Evolutionary conservation across 2,329 filamentous ascomycete genomes (phyloP).

Genomic region (Cordyceps sp.): DNA sequence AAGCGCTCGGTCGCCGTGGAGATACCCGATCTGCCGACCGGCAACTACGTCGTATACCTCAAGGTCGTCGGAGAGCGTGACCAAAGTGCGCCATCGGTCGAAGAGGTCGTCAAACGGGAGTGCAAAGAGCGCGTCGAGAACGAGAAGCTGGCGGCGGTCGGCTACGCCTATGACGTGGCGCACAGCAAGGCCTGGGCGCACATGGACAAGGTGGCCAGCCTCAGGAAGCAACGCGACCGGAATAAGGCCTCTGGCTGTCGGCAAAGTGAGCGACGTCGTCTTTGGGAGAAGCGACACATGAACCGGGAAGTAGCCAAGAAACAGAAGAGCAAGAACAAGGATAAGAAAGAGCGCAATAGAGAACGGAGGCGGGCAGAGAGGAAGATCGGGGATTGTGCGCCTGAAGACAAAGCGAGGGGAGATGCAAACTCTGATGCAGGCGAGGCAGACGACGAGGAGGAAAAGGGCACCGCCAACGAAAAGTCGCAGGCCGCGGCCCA

Average conservation of each 20-base stretch:
- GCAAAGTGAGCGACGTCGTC: conserved; percentile 25
- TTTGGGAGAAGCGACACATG: conserved; percentile 32
- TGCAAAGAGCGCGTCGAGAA: conserved; percentile 29
- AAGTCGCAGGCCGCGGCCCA: conserved; percentile 4
- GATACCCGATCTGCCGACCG: conserved; percentile 34
- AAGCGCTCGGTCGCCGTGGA: conserved; percentile 41
- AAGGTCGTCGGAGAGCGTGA: conserved; percentile 35
- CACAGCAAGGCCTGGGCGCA: conserved; percentile 39
- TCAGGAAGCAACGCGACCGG: conserved; percentile 30
- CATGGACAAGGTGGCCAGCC: conserved; percentile 30
- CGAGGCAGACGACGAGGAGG: background rate
- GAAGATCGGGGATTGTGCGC: conserved; percentile 9
- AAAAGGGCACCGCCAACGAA: conserved; percentile 3
- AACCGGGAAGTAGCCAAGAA: conserved; percentile 23
- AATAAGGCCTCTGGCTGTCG: conserved; percentile 30
- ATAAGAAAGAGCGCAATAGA: conserved; percentile 16
- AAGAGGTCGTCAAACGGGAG: conserved; percentile 38
- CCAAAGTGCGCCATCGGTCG: conserved; percentile 24
- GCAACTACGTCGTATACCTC: conserved; percentile 39
- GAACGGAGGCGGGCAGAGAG: conserved; percentile 11
- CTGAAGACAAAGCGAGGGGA: conserved; percentile 5
- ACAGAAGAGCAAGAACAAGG: conserved; percentile 20
- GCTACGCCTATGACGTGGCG: conserved; percentile 40
- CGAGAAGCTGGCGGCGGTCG: conserved; percentile 41
- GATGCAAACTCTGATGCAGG: background rate